These are phyloP conservation scores for Aspergillus cristatus DNA, from an alignment of 495 filamentous ascomycete genomes.

Conservation along the genomic window DNA sequence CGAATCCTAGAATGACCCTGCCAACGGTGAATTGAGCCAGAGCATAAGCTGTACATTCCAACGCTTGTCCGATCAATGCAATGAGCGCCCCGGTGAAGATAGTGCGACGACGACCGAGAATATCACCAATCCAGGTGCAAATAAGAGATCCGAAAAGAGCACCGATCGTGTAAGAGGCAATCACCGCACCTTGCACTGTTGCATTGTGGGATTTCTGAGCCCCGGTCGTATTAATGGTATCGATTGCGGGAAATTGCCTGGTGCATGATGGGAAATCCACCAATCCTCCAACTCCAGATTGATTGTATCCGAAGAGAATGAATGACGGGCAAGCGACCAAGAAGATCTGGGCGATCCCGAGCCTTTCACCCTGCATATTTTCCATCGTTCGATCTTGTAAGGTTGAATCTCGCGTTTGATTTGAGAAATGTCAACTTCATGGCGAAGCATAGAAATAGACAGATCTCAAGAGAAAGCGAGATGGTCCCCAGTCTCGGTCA, in stretches of 20 bases:
- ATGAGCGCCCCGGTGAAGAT: constrained; percentile 17
- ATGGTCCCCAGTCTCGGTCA: no score
- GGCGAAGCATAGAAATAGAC: no score
- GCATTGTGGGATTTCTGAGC: constrained; percentile 23
- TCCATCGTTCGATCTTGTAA: no score
- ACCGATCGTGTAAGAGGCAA: constrained; percentile 24
- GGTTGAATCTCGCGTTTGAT: no score
- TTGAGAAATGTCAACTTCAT: no score
- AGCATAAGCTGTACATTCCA: constrained; percentile 33
- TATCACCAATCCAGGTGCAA: constrained; percentile 19
- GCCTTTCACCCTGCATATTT: constrained; percentile 3
- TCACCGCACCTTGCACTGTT: constrained; percentile 22
- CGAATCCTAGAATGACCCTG: constrained; percentile 26
- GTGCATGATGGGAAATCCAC: constrained; percentile 24
- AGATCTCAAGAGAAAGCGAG: no score
- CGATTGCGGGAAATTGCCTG: constrained; percentile 38
- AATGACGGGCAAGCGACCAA: constrained; percentile 23
- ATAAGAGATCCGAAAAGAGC: constrained; percentile 23
- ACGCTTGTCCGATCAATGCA: constrained; percentile 16
- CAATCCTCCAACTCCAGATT: constrained; percentile 31
- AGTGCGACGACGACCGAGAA: constrained; percentile 22
- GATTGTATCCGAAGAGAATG: constrained; percentile 40
- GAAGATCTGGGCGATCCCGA: constrained; percentile 8
- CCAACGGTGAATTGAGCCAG: constrained; percentile 34
- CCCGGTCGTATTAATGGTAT: constrained; percentile 33